Evolutionary conservation across 2,329 filamentous ascomycete species (phyloP), one percentile per base, ranked within the genome.

Genomic region (Penicillium sp.): DNA sequence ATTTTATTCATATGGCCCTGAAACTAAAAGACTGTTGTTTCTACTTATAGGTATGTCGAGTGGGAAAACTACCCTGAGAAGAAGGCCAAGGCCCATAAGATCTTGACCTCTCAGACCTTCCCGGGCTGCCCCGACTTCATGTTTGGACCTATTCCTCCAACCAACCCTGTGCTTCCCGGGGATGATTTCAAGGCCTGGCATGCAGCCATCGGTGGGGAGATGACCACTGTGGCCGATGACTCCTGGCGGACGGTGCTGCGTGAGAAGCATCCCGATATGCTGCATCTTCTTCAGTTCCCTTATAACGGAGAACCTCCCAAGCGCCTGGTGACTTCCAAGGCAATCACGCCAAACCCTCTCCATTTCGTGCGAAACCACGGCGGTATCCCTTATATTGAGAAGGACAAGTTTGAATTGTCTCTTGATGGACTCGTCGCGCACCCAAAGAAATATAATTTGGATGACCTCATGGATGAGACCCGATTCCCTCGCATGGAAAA

Each of bases 361-460:
- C 81, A 85, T 58, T 90, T 88, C 58, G 83, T 90, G 0, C 77
- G 87, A 7, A 90, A 90, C 53, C 87, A 90, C 56, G 86, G 87
- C 9, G 86, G 86, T 0, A 83, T 90, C 16, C 87, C 87, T 0
- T 73, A 81, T 7, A 88, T 89, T 49, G 78, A 87, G 8, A 71
- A 77, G 1, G 75, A 81, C 0, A 73, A 79, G 2, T 86, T 74
- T 62, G 77, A 72, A 23, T 74, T 87, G 15, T 70, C 74, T 2
- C 67, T 89, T 5, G 82, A 84, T 51, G 85, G 85, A 0, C 73
- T 87, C 0, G 85, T 88, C 3, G 79, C 79, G 6, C 74, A 80
- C 2, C 84, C 85, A 0, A 78, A 79, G 48, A 74, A 66, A 1
- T 76, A 87, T 49, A 84, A 81, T 0, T 61, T 89, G 0, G 74